Evolutionary conservation across 164 flowering plant genomes (phyloP), one percentile per base, ranked within the genome.

Genomic region (Piper longum): DNA sequence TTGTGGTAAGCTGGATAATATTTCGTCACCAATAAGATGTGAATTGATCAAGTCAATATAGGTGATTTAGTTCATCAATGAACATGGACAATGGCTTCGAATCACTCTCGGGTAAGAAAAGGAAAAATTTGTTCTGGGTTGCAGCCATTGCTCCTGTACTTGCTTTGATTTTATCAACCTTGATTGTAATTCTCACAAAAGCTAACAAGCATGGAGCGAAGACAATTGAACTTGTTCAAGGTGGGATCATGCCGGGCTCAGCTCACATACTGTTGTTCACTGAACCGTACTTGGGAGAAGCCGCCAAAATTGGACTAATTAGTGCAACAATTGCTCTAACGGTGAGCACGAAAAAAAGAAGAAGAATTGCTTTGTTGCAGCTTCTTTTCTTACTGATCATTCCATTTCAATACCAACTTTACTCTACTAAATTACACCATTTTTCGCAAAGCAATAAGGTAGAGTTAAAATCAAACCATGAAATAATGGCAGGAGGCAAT

Each of bases 401-500:
- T n/a, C n/a, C n/a, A n/a, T n/a, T n/a, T n/a, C n/a, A n/a, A n/a
- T n/a, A n/a, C n/a, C n/a, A n/a, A n/a, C n/a, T n/a, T n/a, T n/a
- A n/a, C n/a, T n/a, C n/a, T n/a, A n/a, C n/a, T n/a, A n/a, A n/a
- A n/a, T n/a, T n/a, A n/a, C n/a, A n/a, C n/a, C 7, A 17, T 43
- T 64, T 56, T 54, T 79, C 88, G 98, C 96, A 91, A 79, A 95
- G 88, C 4, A 79, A 88, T 66, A 96, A 96, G 0, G 89, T 91
- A 2, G 96, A 96, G 0, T 69, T 88, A 68, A 81, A 96, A 17
- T 91, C 88, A 41, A 91, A 88, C 82, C 88, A 82, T 64, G 96
- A 91, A 74, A 88, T 91, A 95, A 61, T 83, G 16, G 91, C 96
- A n/a, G n/a, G n/a, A n/a, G n/a, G n/a, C n/a, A n/a, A n/a, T n/a